phyloP scores from a whole-genome alignment of 1,284 basidiomycete species.

The Ceratorhiza oryzae-sativae region DNA sequence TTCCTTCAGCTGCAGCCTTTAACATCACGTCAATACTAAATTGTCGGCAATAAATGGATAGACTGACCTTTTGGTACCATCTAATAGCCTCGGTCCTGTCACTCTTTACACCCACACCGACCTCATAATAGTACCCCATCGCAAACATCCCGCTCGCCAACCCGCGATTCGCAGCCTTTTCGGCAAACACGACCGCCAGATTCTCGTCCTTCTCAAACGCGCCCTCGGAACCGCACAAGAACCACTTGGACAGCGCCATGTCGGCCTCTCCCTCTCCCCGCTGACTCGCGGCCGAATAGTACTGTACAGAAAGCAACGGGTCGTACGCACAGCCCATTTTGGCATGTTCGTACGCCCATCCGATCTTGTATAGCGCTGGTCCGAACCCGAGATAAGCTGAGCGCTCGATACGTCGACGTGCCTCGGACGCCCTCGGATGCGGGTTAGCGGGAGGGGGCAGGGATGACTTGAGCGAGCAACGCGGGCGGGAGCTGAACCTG shows the following conservation, averaged over 20 bases:
- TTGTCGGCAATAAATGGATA: neutral
- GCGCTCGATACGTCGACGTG: slow-evolving; percentile 72
- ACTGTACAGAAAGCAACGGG: slow-evolving; percentile 88
- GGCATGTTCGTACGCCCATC: slow-evolving; percentile 92
- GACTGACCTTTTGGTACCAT: slow-evolving; percentile 47
- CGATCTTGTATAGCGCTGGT: slow-evolving; percentile 92
- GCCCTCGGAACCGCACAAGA: slow-evolving; percentile 83
- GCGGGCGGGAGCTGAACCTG: slow-evolving; percentile 63
- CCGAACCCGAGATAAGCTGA: slow-evolving; percentile 87
- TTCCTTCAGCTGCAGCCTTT: slow-evolving; percentile 42
- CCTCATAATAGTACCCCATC: slow-evolving; percentile 91
- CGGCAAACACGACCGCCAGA: slow-evolving; percentile 88
- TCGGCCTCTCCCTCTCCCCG: slow-evolving; percentile 91
- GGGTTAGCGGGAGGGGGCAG: slow-evolving; percentile 52
- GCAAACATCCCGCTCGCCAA: slow-evolving; percentile 90
- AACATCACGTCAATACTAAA: slow-evolving; percentile 19
- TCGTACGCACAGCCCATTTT: slow-evolving; percentile 87
- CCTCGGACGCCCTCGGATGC: slow-evolving; percentile 53
- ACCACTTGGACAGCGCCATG: slow-evolving; percentile 96
- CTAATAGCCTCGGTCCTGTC: slow-evolving; percentile 52
- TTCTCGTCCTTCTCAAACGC: slow-evolving; percentile 88
- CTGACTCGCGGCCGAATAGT: slow-evolving; percentile 85
- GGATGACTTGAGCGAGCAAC: slow-evolving; percentile 62
- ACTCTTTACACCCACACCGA: slow-evolving; percentile 51
- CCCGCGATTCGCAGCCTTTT: slow-evolving; percentile 82